Evolutionary conservation across 352 stramenopile genomes (phyloP), one percentile per base, ranked within the genome.

Genomic region (Globisporangium alternatum): DNA sequence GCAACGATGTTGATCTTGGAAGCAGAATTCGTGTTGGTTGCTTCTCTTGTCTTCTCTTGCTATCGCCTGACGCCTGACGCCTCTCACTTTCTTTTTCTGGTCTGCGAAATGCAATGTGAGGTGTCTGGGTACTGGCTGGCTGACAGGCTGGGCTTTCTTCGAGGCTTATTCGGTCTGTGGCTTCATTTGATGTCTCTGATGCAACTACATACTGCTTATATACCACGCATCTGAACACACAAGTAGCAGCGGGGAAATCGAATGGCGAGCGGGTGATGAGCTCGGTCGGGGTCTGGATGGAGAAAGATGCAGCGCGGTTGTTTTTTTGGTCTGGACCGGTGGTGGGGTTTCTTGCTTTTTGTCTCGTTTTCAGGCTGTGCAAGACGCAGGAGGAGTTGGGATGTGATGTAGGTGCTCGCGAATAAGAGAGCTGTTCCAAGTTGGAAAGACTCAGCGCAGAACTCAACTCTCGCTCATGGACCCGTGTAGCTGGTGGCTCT

Each of bases 401-500:
- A 48, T 12, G 31, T 21, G 28, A 37, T 54, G 28, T 5, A 56
- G 51, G 9, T 35, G 30, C 49, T 37, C 39, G 28, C 39, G 44
- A 19, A 43, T 9, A 25, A 43, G 25, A 52, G 39, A 54, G 28
- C 21, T 37, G 28, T 39, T 35, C 31, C 30, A 52, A 48, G 41
- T n/a, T 21, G 56, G 1, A 41, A 44, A 33, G 56, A 62, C 41
- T 53, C 51, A 28, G 21, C 6, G 7, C 51, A 28, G 33, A 33
- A 33, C 30, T 57, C 41, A 10, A 17, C 35, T 33, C 10, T n/a
- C 5, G 22, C 22, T 65, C 60, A 65, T 8, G 60, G 60, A 15
- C 75, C 75, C n/a, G 79, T 80, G 64, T 85, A 87, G 67, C 78
- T 88, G 21, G 76, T 75, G 0, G 74, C 71, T 30, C 74, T 67